Conservation (phyloP, 495 filamentous ascomycete species). For the Neurospora intermedia region DNA sequence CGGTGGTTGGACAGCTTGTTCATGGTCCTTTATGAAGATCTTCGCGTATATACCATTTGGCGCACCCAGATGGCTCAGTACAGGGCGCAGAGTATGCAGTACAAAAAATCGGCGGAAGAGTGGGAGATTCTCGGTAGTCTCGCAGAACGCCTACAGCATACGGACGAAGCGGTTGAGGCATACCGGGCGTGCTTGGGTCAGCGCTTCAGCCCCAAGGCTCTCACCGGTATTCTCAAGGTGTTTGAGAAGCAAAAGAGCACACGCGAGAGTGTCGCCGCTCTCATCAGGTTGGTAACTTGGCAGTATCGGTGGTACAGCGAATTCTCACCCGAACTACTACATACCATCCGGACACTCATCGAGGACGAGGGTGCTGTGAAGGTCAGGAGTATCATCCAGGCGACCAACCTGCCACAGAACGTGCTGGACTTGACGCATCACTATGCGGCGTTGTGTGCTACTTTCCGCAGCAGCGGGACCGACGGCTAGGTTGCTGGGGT, state of each 20-base stretch:
- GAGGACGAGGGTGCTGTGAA: conserved; percentile 97
- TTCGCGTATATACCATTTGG: conserved; percentile 98
- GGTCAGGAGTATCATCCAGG: conserved; percentile 91
- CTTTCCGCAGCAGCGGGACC: conserved; percentile 88
- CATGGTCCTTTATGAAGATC: conserved; percentile 97
- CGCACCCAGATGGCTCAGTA: conserved; percentile 92
- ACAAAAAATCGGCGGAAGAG: conserved; percentile 91
- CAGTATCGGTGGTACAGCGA: conserved; percentile 99
- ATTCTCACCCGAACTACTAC: conserved; percentile 87
- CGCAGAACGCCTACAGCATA: conserved; percentile 82
- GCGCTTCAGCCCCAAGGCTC: conserved; percentile 82
- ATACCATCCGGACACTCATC: conserved; percentile 79
- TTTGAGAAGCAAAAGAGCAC: conserved; percentile 64
- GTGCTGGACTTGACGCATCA: conserved; percentile 93
- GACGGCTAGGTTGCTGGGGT: conserved; percentile 48
- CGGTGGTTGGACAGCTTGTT: conserved; percentile 97
- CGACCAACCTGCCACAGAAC: conserved; percentile 82
- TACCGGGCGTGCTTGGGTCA: conserved; percentile 73
- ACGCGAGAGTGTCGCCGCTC: conserved; percentile 59
- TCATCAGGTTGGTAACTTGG: conserved; percentile 89
- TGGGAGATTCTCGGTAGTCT: conserved; percentile 97
- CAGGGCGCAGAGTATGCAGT: conserved; percentile 77
- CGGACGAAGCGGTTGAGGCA: conserved; percentile 81
- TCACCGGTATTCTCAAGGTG: conserved; percentile 69
- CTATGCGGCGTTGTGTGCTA: conserved; percentile 86